Evolutionary conservation across 2,329 filamentous ascomycete species (phyloP), one percentile per base, ranked within the genome.

Genomic region (Penicillium sp.): DNA sequence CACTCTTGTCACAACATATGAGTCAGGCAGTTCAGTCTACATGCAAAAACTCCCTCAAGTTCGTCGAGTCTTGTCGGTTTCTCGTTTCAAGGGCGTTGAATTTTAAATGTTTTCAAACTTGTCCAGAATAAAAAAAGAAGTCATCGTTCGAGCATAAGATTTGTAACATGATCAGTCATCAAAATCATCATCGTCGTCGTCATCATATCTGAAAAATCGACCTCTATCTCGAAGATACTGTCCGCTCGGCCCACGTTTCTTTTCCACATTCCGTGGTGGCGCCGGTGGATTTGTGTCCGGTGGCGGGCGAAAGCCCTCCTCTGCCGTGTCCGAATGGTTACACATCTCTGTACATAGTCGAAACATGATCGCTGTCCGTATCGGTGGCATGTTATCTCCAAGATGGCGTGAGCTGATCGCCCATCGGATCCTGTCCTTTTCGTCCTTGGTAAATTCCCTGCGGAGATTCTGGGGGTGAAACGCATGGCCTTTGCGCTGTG

Each of bases 321-420:
- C 49, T 39, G 37, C 49, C n/a, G 10, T 28, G 5, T 39, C 5
- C n/a, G 49, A 52, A 51, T 52, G 34, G 22, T 41, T 52, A 38
- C 28, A 37, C 49, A 52, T 52, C 2, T 52, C 49, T 22, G 20
- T 37, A 25, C 47, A 57, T 22, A 57, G 54, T 22, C 54, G 22
- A 12, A 57, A 57, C 47, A 57, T 57, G 4, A 57, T 57, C 47
- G 54, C 54, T 17, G 15, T 22, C 31, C 47, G 54, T 17, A 57
- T 51, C 20, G 47, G 38, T 43, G 54, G 47, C 15, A 51, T 39
- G 20, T 14, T 34, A 17, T 31, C 37, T 25, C 15, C 17, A 15
- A 22, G 20, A 56, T 39, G 38, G 38, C 38, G 38, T 2, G 38
- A 15, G 38, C 38, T 39, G 38, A 39, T 39, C 38, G 38, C 38